Evolutionary conservation across 116 monocot species (phyloP).

Genomic region (Dioscorea cayenensis): DNA sequence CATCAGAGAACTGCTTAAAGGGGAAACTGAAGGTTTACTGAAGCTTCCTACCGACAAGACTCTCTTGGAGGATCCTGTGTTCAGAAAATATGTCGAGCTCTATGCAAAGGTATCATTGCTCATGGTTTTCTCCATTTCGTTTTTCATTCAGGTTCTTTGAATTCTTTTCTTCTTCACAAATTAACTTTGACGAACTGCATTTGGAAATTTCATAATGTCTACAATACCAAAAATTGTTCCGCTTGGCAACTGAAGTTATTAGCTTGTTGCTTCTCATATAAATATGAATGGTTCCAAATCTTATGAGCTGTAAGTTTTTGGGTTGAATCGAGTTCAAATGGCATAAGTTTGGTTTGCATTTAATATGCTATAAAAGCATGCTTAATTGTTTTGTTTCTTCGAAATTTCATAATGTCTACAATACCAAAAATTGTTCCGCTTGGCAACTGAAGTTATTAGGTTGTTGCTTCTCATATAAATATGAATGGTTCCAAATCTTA

Average conservation of each 20-base stretch:
- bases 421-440: background rate
- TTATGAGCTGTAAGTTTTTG: too few species aligned
- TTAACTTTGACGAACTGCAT: background rate
- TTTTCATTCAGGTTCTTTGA: background rate
- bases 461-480: background rate
- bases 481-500: too few species aligned
- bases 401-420: background rate
- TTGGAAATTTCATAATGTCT: background rate
- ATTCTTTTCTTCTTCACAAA: background rate
- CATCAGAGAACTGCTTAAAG: conserved; percentile 74
- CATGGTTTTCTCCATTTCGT: background rate
- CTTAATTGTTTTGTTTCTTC: too few species aligned
- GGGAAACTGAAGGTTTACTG: conserved; percentile 63
- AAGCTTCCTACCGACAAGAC: conserved; percentile 96
- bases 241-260: background rate
- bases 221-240: background rate
- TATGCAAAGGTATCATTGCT: conserved; percentile 74
- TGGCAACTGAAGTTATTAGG: background rate
- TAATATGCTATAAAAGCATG: too few species aligned
- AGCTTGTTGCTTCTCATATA: background rate
- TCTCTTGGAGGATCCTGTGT: conserved; percentile 62
- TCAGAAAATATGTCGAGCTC: conserved; percentile 68
- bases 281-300: too few species aligned
- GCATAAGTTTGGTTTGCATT: too few species aligned
- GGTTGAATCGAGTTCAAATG: too few species aligned